Evolutionary conservation across 345 rosid species (phyloP).

Genomic region (Cardamine chenopodiifolia): DNA sequence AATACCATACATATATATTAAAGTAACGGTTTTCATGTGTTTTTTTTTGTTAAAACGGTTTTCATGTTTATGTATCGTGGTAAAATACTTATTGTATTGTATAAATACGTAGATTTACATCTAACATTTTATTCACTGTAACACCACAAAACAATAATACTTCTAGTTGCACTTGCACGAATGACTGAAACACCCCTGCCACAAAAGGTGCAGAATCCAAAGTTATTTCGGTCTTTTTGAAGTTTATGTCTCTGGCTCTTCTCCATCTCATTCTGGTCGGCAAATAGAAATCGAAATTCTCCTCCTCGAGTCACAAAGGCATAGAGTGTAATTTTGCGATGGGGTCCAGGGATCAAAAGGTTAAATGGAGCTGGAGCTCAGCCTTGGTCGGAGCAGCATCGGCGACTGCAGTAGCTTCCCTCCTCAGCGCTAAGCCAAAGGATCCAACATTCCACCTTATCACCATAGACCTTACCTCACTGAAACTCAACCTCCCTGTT

Average conservation of each 20-base stretch:
- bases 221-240: neutral
- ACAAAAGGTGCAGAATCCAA: neutral
- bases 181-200: neutral
- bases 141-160: no score
- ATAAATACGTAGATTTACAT: no score
- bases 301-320: neutral
- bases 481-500: conserved; percentile 70
- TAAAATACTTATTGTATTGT: no score
- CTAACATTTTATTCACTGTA: no score
- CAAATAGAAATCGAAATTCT: neutral
- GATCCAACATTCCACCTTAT: conserved; percentile 88
- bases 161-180: neutral
- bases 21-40: no score
- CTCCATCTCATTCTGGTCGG: conserved; percentile 4
- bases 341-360: conserved; percentile 44
- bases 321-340: conserved; percentile 7
- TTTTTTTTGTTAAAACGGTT: no score
- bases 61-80: no score
- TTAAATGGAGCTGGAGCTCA: conserved; percentile 80
- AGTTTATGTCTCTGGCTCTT: neutral
- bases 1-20: no score
- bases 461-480: conserved; percentile 76
- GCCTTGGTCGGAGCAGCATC: conserved; percentile 73
- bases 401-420: conserved; percentile 53
- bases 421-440: conserved; percentile 60